Evolutionary conservation across 163 green algal species (phyloP).

Genomic region (Chloroidium sp.): DNA sequence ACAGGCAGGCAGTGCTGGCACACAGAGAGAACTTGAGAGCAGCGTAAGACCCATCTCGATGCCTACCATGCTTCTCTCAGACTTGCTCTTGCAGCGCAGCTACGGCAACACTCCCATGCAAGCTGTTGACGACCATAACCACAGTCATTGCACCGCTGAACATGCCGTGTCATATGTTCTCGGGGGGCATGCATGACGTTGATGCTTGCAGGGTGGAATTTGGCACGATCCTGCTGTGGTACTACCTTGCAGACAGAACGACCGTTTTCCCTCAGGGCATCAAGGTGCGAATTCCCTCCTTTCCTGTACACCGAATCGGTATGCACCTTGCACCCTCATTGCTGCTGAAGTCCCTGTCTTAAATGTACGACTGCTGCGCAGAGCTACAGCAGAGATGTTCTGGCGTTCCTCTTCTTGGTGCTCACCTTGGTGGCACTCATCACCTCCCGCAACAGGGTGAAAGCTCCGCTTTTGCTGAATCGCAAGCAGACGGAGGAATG

Average conservation of each 20-base stretch:
- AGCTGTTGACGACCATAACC: neutral
- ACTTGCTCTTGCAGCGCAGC: neutral
- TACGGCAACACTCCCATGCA: neutral
- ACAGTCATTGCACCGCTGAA: neutral
- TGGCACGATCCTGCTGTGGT: conserved; percentile 75
- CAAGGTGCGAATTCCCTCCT: conserved; percentile 40
- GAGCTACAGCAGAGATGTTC: conserved; percentile 74
- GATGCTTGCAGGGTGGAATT: conserved; percentile 51
- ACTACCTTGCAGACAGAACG: conserved; percentile 80
- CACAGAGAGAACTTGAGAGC: conserved; percentile 15
- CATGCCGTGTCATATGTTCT: neutral
- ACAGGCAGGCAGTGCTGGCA: conserved; percentile 26
- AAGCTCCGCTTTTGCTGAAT: conserved; percentile 66
- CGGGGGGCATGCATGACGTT: neutral
- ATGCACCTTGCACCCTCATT: neutral
- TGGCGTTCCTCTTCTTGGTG: conserved; percentile 74
- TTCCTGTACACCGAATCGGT: neutral
- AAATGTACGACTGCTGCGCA: conserved; percentile 20
- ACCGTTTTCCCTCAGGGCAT: conserved; percentile 36
- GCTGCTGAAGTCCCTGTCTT: neutral
- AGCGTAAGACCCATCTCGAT: conserved; percentile 6
- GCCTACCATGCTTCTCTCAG: neutral
- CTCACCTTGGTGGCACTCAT: conserved; percentile 53
- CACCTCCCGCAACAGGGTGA: conserved; percentile 45
- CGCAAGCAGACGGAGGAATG: conserved; percentile 92